These are phyloP conservation scores for Pseudogymnoascus sp. DNA, from an alignment of 2,329 filamentous ascomycete species.

Conservation along the genomic window DNA sequence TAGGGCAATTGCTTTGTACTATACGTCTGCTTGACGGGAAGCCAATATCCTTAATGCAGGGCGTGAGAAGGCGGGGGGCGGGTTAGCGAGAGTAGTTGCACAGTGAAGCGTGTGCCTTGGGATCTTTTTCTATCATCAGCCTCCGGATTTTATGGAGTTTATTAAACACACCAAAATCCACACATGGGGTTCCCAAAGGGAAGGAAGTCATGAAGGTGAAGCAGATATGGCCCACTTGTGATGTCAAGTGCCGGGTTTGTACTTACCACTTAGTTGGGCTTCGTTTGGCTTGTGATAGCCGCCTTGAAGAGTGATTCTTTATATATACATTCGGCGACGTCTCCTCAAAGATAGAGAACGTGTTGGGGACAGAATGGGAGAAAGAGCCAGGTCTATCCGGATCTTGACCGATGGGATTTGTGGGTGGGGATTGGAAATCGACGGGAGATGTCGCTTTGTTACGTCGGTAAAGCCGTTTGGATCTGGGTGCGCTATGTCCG, in stretches of 20 bases:
- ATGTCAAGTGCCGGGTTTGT: not conserved
- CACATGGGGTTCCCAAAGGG: not conserved
- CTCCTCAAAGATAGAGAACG: not conserved
- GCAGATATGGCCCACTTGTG: constrained; percentile 5
- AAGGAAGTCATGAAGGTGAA: not conserved
- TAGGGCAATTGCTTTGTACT: not conserved
- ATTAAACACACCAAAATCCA: not conserved
- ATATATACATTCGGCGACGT: not conserved
- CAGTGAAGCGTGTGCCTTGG: not conserved
- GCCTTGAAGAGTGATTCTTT: not conserved
- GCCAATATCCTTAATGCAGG: not conserved
- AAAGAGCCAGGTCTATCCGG: not conserved
- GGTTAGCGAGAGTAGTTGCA: not conserved
- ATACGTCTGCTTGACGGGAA: not conserved
- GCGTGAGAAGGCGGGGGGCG: not conserved
- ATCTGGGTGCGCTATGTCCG: constrained; percentile 4
- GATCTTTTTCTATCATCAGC: constrained; percentile 2
- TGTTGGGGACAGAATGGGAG: not conserved
- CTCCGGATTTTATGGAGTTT: not conserved
- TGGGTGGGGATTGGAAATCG: not conserved
- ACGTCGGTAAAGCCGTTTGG: constrained; percentile 3
- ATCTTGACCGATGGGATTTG: constrained; percentile 1
- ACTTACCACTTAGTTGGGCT: constrained; percentile 1
- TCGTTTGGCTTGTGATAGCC: not conserved
- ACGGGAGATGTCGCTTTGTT: constrained; percentile 6